phyloP scores from a whole-genome alignment of 2,329 filamentous ascomycete genomes.

The Lasiodiplodia theobromae region DNA sequence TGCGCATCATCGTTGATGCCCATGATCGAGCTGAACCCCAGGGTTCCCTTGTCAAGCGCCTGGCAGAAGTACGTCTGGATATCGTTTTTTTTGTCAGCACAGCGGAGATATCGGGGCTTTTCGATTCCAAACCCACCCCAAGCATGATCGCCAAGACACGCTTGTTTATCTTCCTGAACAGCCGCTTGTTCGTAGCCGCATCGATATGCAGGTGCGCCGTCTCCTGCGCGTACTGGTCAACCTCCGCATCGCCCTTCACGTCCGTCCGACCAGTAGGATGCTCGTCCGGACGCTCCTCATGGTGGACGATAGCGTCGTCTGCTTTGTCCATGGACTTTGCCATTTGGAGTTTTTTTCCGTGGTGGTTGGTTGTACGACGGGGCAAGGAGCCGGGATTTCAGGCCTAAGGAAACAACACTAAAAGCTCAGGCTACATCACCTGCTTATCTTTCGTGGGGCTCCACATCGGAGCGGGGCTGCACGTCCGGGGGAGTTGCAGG shows the following conservation, averaged over 20 bases:
- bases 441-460: not conserved
- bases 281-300: not conserved
- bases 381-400: not conserved
- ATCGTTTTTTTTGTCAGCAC: not conserved
- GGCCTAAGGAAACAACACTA: not conserved
- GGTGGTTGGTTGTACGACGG: not conserved
- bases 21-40: constrained; percentile 69
- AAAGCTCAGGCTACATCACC: not conserved
- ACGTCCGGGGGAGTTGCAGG: not conserved
- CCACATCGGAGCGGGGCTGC: not conserved
- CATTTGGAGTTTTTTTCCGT: not conserved
- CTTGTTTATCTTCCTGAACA: constrained; percentile 35
- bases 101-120: too few species aligned
- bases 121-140: not conserved
- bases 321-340: not conserved
- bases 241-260: not conserved
- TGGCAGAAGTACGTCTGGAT: constrained; percentile 63
- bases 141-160: constrained; percentile 33
- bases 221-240: constrained; percentile 10
- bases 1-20: constrained; percentile 66
- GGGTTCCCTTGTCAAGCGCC: constrained; percentile 67
- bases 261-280: not conserved
- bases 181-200: constrained; percentile 32
- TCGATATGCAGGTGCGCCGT: constrained; percentile 30
- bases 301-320: not conserved